phyloP scores from a whole-genome alignment of 306 rosid genomes.

The Vigna hirtella region DNA sequence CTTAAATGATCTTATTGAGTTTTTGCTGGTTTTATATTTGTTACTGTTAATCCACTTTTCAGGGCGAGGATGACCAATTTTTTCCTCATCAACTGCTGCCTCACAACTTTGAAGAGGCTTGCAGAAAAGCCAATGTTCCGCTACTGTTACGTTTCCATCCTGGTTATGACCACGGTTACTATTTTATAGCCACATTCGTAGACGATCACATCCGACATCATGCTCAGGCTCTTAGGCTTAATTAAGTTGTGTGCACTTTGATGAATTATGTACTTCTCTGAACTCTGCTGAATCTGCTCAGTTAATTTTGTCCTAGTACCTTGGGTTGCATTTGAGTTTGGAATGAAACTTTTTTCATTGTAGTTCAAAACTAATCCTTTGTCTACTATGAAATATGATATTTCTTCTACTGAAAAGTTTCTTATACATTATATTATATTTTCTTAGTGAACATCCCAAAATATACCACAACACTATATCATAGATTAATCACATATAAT shows the following conservation, averaged over 20 bases:
- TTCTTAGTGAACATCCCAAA: not conserved
- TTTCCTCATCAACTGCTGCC: conserved; percentile 77
- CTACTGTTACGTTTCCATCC: conserved; percentile 74
- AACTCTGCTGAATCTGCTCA: conserved; percentile 17
- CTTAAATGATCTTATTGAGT: not conserved
- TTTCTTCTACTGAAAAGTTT: not conserved
- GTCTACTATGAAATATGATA: not conserved
- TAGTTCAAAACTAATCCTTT: conserved; percentile 1
- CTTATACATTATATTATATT: not conserved
- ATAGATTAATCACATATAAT: no score
- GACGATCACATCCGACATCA: conserved; percentile 94
- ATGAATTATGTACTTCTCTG: conserved; percentile 35
- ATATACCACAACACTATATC: no score
- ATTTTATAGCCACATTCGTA: conserved; percentile 83
- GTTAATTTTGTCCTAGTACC: conserved; percentile 18
- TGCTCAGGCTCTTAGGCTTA: conserved; percentile 82
- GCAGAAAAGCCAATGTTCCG: conserved; percentile 72
- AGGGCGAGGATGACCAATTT: conserved; percentile 91
- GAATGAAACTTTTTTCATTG: conserved; percentile 20
- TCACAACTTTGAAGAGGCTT: conserved; percentile 81
- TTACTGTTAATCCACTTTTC: conserved; percentile 36
- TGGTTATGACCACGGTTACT: conserved; percentile 88
- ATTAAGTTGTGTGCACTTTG: conserved; percentile 50
- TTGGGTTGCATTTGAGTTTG: conserved; percentile 22
- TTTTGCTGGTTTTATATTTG: conserved; percentile 5